Base-by-base conservation (phyloP, 2,329 filamentous ascomycete species). In the Rachicladosporium sp. region DNA sequence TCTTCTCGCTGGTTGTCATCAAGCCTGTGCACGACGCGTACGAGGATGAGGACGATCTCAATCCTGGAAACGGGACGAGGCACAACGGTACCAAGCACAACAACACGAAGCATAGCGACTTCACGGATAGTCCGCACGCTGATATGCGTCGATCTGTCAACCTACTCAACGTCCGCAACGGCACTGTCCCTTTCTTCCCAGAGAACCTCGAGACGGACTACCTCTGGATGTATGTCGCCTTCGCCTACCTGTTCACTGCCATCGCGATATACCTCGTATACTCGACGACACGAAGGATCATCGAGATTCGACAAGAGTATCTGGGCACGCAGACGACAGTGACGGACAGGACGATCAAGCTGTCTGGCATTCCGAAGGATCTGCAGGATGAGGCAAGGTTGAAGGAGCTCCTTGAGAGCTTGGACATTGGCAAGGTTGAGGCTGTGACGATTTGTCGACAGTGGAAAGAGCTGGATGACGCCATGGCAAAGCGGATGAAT, bases 241-340 rank as follows among this genome's bases (percentile, higher is more conserved):
- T 98, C 52, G 84, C 87, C 1, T 98, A 95, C 65, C 71, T 96
- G 37, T 98, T 96, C 60, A 89, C 82, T 4, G 76, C 69, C 2
- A 64, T 96, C 32, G 82, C 84, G 0, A 67, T 95, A 9, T 93
- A 88, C 57, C 74, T 89, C 50, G 78, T 96, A 52, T 77, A 89
- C 43, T 73, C 73, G 32, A 81, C 94, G 62, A 96, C 91, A 0
- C 76, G 81, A 49, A 81, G 78, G 43, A 81, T 98, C 38, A 93
- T 96, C 47, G 75, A 80, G 41, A 74, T 89, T 23, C 73, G 91
- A 15, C 91, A 98, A 59, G 78, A 87, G 43, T 98, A 95, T 56
- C 71, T 98, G 7, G 91, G 91, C 9, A 86, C 80, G 13, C 89
- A 96, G 60, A 88, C 83, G 0, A 96, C 89, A n/a, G 76, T 95